Evolutionary conservation across 2,329 filamentous ascomycete species (phyloP), one percentile per base, ranked within the genome.

Genomic region (Cytospora mali): DNA sequence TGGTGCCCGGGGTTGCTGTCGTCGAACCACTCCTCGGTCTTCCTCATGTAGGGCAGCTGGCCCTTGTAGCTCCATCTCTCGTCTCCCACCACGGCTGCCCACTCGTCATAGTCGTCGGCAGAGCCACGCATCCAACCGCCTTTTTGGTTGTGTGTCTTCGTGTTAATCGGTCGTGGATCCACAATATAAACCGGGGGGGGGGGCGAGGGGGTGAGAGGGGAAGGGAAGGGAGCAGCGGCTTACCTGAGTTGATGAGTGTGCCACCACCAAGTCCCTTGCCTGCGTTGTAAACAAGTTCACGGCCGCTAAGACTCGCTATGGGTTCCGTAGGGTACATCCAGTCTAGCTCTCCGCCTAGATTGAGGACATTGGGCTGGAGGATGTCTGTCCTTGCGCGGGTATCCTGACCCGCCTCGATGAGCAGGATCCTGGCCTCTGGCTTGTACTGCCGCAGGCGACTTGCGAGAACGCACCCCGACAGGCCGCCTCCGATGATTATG

Each of bases 1-100:
- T 79, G 74, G 25, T 79, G 75, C 10, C 76, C 69, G 0, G 70
- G 51, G 31, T 78, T 69, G 23, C 69, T 51, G 13, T 6, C 51
- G 0, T 69, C 42, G 28, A 69, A 68, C 16, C 73, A 72, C 16
- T 68, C 68, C 9, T 62, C 63, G 64, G 73, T 67, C 62, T 77
- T 80, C 42, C 71, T 71, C 60, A 81, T 76, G 69, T 79, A 85
- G 2, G 78, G 78, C 18, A 79, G 71, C 31, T 83, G 74, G 11
- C 75, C 75, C 4, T 79, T 70, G 61, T 79, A 81, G 63, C 75
- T 76, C 74, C 81, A 85, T 2, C 73, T 69, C 1, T 75, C 54
- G 58, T 84, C 80, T 0, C 51, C 54, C 39, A 72, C 66, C 18
- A 69, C 25, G 16, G 68, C 42, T 21, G 70, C 59, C 60, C 60